phyloP scores from a whole-genome alignment of 2,329 filamentous ascomycete species.

The Xylariaceae sp. region DNA sequence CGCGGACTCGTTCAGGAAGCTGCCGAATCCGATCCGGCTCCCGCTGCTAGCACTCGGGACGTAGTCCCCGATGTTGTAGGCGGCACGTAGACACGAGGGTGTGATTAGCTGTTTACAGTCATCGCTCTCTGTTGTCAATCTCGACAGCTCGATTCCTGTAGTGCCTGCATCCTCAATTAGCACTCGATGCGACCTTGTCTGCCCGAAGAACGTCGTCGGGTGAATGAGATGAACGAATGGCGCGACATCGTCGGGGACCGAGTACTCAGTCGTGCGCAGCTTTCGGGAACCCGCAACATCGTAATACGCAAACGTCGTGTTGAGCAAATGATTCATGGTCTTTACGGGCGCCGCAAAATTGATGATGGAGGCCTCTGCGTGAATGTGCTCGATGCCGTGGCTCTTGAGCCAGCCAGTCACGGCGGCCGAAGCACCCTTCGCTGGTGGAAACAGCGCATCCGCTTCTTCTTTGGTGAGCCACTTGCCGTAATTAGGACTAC shows the following conservation, averaged over 20 bases:
- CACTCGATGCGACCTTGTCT: conserved; percentile 20
- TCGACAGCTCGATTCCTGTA: background rate
- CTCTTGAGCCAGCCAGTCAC: conserved; percentile 34
- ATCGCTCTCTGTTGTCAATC: conserved; percentile 14
- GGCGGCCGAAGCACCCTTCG: conserved; percentile 22
- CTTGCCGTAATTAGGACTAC: conserved; percentile 33
- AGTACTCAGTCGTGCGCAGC: conserved; percentile 32
- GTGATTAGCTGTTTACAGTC: conserved; percentile 46
- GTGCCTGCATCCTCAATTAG: background rate
- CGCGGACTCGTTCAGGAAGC: conserved; percentile 58
- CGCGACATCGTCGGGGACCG: conserved; percentile 39
- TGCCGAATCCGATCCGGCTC: conserved; percentile 56
- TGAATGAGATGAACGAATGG: conserved; percentile 47
- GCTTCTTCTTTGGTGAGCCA: conserved; percentile 32
- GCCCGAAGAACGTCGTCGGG: conserved; percentile 52
- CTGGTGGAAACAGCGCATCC: conserved; percentile 32
- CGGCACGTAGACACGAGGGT: conserved; percentile 53
- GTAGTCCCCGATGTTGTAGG: conserved; percentile 57
- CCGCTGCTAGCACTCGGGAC: conserved; percentile 50
- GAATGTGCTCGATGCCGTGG: conserved; percentile 26
- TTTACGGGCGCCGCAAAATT: conserved; percentile 36
- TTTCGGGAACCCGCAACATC: conserved; percentile 43
- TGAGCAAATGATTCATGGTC: conserved; percentile 38
- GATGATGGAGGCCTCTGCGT: conserved; percentile 32
- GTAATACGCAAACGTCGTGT: conserved; percentile 39